These are phyloP conservation scores for Lachnellula occidentalis DNA, from an alignment of 2,329 filamentous ascomycete genomes.

Conservation along the genomic window DNA sequence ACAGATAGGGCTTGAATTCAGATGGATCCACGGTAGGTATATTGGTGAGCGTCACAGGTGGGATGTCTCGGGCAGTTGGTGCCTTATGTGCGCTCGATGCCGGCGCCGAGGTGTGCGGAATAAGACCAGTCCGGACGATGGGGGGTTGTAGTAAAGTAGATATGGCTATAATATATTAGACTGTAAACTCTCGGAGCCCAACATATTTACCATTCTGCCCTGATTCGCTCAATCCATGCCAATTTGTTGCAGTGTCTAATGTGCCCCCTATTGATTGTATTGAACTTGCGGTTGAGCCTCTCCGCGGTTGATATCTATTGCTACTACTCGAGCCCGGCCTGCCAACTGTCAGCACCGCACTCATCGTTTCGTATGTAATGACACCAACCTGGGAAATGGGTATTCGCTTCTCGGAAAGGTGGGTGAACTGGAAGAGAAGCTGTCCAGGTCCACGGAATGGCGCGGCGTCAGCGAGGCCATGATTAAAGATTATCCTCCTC, in stretches of 20 bases:
- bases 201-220: slow-evolving; percentile 67
- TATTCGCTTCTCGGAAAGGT: slow-evolving; percentile 39
- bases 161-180: slow-evolving; percentile 55
- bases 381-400: slow-evolving; percentile 48
- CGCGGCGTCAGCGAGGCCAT: slow-evolving; percentile 40
- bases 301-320: slow-evolving; percentile 47
- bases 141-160: slow-evolving; percentile 88
- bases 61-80: slow-evolving; percentile 84
- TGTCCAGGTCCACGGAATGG: slow-evolving; percentile 45
- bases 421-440: slow-evolving; percentile 37
- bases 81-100: slow-evolving; percentile 69
- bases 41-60: slow-evolving; percentile 85
- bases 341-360: slow-evolving; percentile 34
- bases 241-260: slow-evolving; percentile 60
- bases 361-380: slow-evolving; percentile 27
- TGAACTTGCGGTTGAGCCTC: slow-evolving; percentile 83
- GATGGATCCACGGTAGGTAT: slow-evolving; percentile 74
- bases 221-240: slow-evolving; percentile 61
- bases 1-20: slow-evolving; percentile 78
- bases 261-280: slow-evolving; percentile 81
- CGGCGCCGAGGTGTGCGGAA: slow-evolving; percentile 70
- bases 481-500: slow-evolving; percentile 9
- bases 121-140: slow-evolving; percentile 80
- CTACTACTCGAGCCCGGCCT: slow-evolving; percentile 28
- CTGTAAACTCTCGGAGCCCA: not conserved